These are phyloP conservation scores for Sporothrix pseudoabietina DNA, from an alignment of 2,329 filamentous ascomycete genomes.

Conservation along the genomic window DNA sequence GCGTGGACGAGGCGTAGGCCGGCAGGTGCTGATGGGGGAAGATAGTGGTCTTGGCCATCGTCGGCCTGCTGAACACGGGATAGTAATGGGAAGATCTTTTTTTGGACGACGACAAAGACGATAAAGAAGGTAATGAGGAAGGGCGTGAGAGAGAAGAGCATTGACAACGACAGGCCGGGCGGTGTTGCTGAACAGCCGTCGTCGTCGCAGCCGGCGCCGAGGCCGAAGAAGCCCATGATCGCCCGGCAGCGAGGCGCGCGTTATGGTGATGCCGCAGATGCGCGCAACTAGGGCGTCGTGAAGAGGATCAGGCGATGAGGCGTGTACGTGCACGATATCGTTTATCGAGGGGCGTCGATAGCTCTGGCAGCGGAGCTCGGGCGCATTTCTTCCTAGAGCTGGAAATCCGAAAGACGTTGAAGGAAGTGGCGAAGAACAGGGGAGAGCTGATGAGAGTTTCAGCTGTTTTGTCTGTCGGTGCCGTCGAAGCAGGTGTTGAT, in stretches of 20 bases:
- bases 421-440: background rate
- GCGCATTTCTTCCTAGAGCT: constrained; percentile 3
- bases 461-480: background rate
- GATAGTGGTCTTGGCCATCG: constrained; percentile 64
- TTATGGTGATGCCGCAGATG: background rate
- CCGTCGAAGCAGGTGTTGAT: background rate
- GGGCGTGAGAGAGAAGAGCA: constrained; percentile 61
- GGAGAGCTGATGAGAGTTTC: background rate
- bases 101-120: constrained; percentile 63
- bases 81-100: constrained; percentile 73
- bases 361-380: constrained; percentile 2
- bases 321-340: constrained; percentile 13
- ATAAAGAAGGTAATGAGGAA: constrained; percentile 70
- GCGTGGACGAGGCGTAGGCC: constrained; percentile 61
- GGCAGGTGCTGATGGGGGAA: constrained; percentile 64
- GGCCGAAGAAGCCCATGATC: constrained; percentile 27
- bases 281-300: background rate
- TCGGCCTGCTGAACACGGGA: constrained; percentile 54
- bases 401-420: background rate
- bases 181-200: constrained; percentile 57
- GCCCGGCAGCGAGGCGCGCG: constrained; percentile 1
- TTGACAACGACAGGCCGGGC: constrained; percentile 47
- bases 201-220: constrained; percentile 55
- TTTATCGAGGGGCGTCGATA: constrained; percentile 11
- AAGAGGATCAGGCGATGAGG: background rate